Evolutionary conservation across 345 rosid species (phyloP), one percentile per base, ranked within the genome.

Genomic region (Eucalyptus cloeziana): DNA sequence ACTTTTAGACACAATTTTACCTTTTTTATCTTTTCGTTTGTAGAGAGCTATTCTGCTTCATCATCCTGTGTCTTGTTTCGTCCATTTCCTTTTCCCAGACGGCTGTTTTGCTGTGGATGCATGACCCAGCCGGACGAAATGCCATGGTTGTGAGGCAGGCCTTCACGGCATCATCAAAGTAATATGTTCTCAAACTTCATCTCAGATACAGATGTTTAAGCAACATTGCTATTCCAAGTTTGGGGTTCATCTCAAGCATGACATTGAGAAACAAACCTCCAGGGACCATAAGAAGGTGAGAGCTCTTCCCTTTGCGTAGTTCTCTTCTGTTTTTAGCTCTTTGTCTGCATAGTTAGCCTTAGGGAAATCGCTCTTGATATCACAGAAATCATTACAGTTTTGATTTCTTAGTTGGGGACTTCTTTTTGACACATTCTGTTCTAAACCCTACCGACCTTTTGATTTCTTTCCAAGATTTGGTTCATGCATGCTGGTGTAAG

Each of bases 71-170:
- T 37, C 37, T 71, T 71, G n/a, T 60, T 71, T 71, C 37, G 45
- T 71, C 83, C 45, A 21, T 71, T 50, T 9, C 71, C 71, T 30
- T 89, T 79, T 86, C 86, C 80, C 92, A 96, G 96, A 92, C 52
- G 31, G 95, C 96, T 51, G 93, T 96, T 86, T 90, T 94, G 87
- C 93, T 94, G 4, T 96, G 98, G 98, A 94, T 94, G 94, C 93
- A 91, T 85, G 95, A 95, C 87, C 96, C 92, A 49, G 94, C 96
- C 24, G 93, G 89, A 45, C 95, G 96, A 83, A 96, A 95, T 93
- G 96, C 96, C n/a, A 86, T 87, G 10, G 91, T 91, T 58, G 88
- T 93, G 71, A 93, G 90, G 92, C 88, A 93, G 89, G 91, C 93
- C 30, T 88, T 94, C 10, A 71, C 12, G 49, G 5, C 25, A 3